Evolutionary conservation across 345 rosid genomes (phyloP).

Genomic region (Acer campestre): DNA sequence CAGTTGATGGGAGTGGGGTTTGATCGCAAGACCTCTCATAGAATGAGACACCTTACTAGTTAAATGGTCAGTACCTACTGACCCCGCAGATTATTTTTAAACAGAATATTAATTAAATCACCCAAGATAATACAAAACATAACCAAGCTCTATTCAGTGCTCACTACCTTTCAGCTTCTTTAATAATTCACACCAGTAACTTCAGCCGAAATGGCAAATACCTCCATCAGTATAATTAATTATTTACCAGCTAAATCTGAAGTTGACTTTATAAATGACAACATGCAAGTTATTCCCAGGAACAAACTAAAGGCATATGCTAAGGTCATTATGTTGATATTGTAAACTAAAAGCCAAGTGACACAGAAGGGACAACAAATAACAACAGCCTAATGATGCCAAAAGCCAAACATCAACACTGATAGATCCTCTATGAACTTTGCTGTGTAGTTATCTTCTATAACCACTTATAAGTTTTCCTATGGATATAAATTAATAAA

Average conservation of each 20-base stretch:
- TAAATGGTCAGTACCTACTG: background rate
- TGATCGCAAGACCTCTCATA: background rate
- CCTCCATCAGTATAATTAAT: no score
- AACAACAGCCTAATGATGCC: background rate
- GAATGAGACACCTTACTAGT: background rate
- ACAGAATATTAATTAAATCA: background rate
- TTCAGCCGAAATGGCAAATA: background rate
- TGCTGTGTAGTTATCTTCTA: background rate
- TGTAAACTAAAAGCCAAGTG: background rate
- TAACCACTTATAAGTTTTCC: background rate
- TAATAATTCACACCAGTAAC: background rate
- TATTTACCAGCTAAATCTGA: background rate
- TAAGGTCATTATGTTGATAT: background rate
- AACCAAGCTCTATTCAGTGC: background rate
- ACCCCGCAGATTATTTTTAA: background rate
- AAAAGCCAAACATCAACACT: slow-evolving; percentile 3
- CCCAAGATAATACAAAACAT: background rate
- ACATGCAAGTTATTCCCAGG: background rate
- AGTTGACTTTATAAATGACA: background rate
- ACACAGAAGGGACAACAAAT: background rate
- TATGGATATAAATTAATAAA: background rate
- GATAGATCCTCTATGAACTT: background rate
- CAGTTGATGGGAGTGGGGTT: background rate
- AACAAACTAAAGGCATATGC: background rate
- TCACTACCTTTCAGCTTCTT: background rate